A percentile compares a stretch with the other conserved stretches of the same genome.
These are phyloP conservation scores for Cryptosporidium andersoni DNA, from an alignment of 169 alveolate species.

Conservation along the genomic window DNA sequence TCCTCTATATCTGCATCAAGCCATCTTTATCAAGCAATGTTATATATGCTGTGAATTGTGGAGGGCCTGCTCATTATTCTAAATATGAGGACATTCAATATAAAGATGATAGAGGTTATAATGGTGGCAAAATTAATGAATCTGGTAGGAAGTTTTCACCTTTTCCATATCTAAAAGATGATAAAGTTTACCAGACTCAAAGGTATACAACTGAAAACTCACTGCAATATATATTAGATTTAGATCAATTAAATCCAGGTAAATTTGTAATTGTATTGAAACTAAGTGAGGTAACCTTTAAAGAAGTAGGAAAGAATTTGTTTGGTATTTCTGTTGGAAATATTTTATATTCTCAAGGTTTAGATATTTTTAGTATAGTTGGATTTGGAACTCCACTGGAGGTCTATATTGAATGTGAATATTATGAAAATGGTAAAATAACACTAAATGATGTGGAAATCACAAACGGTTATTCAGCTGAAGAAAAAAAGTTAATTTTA, in stretches of 20 bases:
- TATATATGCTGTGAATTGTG: constrained; percentile 66
- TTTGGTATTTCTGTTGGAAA: constrained; percentile 61
- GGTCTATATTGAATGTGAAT: constrained; percentile 50
- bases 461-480: constrained; percentile 49
- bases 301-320: constrained; percentile 28
- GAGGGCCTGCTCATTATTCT: constrained; percentile 51
- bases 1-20: background rate
- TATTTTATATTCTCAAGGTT: constrained; percentile 22
- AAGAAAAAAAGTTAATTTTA: constrained; percentile 36
- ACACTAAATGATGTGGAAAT: constrained; percentile 21
- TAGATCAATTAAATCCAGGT: constrained; percentile 48
- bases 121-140: constrained; percentile 47
- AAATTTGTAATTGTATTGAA: constrained; percentile 51
- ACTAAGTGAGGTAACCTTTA: constrained; percentile 51
- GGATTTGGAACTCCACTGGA: constrained; percentile 66
- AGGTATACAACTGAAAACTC: constrained; percentile 49
- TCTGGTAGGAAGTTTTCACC: constrained; percentile 54
- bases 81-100: constrained; percentile 18
- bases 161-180: constrained; percentile 63
- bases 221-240: constrained; percentile 30
- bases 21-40: constrained; percentile 14
- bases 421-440: constrained; percentile 27
- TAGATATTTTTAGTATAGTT: constrained; percentile 49
- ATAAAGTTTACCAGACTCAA: constrained; percentile 32
- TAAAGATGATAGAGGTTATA: constrained; percentile 56